Conservation (phyloP, 2,329 filamentous ascomycete genomes). For the Apiospora malaysiana region DNA sequence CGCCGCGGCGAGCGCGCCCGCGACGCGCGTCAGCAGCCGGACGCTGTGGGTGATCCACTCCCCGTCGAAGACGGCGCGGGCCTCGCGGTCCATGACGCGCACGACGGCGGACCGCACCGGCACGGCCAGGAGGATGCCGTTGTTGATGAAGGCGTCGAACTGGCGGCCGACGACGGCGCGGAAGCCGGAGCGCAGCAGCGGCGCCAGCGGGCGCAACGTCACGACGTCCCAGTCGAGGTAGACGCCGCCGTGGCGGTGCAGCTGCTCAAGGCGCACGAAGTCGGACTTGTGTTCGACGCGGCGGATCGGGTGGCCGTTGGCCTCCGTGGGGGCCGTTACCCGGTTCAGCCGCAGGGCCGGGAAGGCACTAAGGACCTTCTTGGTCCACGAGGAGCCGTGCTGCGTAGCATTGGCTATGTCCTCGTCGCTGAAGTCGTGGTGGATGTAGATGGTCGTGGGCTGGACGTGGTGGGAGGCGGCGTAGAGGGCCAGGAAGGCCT, state of each 20-base stretch:
- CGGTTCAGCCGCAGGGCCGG: slow-evolving; percentile 28
- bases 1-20: not conserved
- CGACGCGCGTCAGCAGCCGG: not conserved
- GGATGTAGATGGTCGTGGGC: slow-evolving; percentile 35
- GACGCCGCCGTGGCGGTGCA: slow-evolving; percentile 34
- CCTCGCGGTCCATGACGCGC: slow-evolving; percentile 27
- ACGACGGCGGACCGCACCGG: slow-evolving; percentile 30
- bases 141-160: slow-evolving; percentile 23
- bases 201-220: slow-evolving; percentile 31
- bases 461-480: slow-evolving; percentile 31
- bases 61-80: slow-evolving; percentile 33
- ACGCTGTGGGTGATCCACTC: slow-evolving; percentile 30
- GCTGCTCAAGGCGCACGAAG: slow-evolving; percentile 35
- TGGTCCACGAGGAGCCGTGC: slow-evolving; percentile 32
- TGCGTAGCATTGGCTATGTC: slow-evolving; percentile 20
- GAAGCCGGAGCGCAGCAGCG: slow-evolving; percentile 33
- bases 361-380: slow-evolving; percentile 29
- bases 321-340: slow-evolving; percentile 29
- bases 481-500: slow-evolving; percentile 34
- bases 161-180: slow-evolving; percentile 35
- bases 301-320: slow-evolving; percentile 28
- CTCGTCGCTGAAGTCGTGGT: slow-evolving; percentile 31
- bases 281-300: slow-evolving; percentile 36
- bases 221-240: slow-evolving; percentile 39
- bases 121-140: slow-evolving; percentile 24